Evolutionary conservation across 352 stramenopile species (phyloP).

Genomic region (Blastocystis sp.): DNA sequence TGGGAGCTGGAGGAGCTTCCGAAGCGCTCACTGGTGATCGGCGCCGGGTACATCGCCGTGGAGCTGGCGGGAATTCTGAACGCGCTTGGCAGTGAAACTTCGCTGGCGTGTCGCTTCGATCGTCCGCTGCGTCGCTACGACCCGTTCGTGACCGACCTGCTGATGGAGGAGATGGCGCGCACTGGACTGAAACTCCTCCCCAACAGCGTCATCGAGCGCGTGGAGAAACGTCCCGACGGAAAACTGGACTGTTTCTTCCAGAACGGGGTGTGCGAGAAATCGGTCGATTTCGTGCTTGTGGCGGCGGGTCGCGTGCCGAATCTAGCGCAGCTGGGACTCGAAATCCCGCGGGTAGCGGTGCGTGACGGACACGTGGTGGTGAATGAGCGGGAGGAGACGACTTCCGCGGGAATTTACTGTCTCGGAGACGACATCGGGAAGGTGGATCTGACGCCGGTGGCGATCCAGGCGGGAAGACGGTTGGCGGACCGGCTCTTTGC

Average conservation of each 20-base stretch:
- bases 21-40: slow-evolving; percentile 82
- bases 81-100: slow-evolving; percentile 75
- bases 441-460: slow-evolving; percentile 61
- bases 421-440: slow-evolving; percentile 79
- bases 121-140: slow-evolving; percentile 78
- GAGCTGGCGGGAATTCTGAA: slow-evolving; percentile 90
- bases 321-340: slow-evolving; percentile 67
- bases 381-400: slow-evolving; percentile 79
- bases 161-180: slow-evolving; percentile 68
- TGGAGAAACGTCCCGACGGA: slow-evolving; percentile 73
- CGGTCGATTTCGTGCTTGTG: slow-evolving; percentile 76
- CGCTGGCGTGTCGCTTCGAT: slow-evolving; percentile 75
- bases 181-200: slow-evolving; percentile 63
- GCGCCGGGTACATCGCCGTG: slow-evolving; percentile 93
- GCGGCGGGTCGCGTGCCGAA: slow-evolving; percentile 66
- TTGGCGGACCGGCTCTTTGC: slow-evolving; percentile 67
- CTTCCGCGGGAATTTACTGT: slow-evolving; percentile 73
- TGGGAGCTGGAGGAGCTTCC: slow-evolving; percentile 83
- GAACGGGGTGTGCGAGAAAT: slow-evolving; percentile 58
- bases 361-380: slow-evolving; percentile 74
- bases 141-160: slow-evolving; percentile 69
- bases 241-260: slow-evolving; percentile 62
- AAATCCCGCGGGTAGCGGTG: slow-evolving; percentile 66
- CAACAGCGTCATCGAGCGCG: slow-evolving; percentile 66
- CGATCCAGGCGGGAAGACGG: slow-evolving; percentile 60